Evolutionary conservation across 2,329 filamentous ascomycete species (phyloP), one percentile per base, ranked within the genome.

Genomic region (Aspergillus pseudoviridinutans): DNA sequence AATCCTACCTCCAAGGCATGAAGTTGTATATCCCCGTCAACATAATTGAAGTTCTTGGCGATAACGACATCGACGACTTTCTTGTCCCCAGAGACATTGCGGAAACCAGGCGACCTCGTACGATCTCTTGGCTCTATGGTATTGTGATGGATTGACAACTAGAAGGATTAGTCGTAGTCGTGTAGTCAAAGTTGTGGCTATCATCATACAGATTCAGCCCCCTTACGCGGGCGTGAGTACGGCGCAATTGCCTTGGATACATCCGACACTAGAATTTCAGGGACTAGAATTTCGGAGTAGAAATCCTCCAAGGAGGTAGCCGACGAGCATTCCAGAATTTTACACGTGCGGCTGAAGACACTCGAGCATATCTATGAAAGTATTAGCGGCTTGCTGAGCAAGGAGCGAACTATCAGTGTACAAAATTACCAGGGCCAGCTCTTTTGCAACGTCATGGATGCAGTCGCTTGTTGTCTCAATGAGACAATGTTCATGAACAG

Each of bases 401-500:
- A 1, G 46, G 17, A 27, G 6, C 47, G n/a, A 35, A 9, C 32
- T 17, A 7, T 38, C 14, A 38, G 29, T 53, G 38, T 28, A 17
- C 9, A 50, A 20, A 56, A 57, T 38, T 75, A 91, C 89, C 69
- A 94, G 77, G 61, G 84, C 82, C 24, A 96, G 78, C 73, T 96
- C 91, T 53, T 85, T 81, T 47, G 87, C 81, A n/a, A 96, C 79
- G 62, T 87, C 82, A 71, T 89, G 81, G 56, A 93, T 76, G 53
- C 79, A 77, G 38, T 83, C 77, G 4, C 78, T 72, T 2, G 87
- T 83, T 17, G 90, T 89, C 74, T 91, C 88, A 68, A 97, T 86
- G 66, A 97, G 86, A 76, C 91, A 96, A 74, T 97, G 92, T 73
- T 96, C 90, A 63, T 87, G 84, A 58, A 87, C 86, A 61, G 92